These are phyloP conservation scores for Globisporangium lucens DNA, from an alignment of 352 stramenopile genomes.

Conservation along the genomic window DNA sequence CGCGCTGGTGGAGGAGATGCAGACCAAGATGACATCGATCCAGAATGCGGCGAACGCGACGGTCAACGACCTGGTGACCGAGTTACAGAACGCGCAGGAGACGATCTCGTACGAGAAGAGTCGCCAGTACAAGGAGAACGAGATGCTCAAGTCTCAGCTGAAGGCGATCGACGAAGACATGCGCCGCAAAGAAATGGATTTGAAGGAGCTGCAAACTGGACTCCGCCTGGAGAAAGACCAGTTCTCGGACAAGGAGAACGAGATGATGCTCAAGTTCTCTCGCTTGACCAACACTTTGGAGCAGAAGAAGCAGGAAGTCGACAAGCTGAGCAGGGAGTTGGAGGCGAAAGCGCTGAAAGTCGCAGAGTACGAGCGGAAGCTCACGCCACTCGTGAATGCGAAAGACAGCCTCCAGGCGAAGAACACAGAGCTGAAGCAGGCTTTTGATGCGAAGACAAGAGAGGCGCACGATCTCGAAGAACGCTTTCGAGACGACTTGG, in stretches of 20 bases:
- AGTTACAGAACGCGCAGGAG: conserved; percentile 61
- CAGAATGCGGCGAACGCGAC: conserved; percentile 75
- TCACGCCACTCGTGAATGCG: conserved; percentile 38
- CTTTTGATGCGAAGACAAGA: conserved; percentile 44
- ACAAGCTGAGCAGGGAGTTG: conserved; percentile 51
- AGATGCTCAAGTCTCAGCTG: conserved; percentile 34
- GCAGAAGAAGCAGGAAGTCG: conserved; percentile 58
- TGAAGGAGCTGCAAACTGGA: conserved; percentile 30
- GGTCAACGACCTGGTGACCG: conserved; percentile 66
- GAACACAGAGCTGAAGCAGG: conserved; percentile 48
- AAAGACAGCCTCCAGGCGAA: conserved; percentile 61
- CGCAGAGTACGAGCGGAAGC: conserved; percentile 58
- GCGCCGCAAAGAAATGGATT: conserved; percentile 34
- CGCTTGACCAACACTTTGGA: conserved; percentile 35
- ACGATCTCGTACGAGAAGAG: conserved; percentile 48
- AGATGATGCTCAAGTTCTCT: conserved; percentile 28
- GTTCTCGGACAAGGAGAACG: conserved; percentile 29
- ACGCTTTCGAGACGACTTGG: conserved; percentile 43
- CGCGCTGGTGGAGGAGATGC: conserved; percentile 50
- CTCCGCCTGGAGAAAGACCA: conserved; percentile 28
- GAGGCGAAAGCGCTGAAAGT: conserved; percentile 42
- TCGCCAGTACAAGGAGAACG: conserved; percentile 47
- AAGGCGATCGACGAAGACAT: conserved; percentile 48
- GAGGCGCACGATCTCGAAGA: conserved; percentile 57
- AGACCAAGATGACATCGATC: conserved; percentile 64